Evolutionary conservation across 371 early-diverging fungal species (phyloP), one percentile per base, ranked within the genome.

Genomic region (Mucor ambiguus): DNA sequence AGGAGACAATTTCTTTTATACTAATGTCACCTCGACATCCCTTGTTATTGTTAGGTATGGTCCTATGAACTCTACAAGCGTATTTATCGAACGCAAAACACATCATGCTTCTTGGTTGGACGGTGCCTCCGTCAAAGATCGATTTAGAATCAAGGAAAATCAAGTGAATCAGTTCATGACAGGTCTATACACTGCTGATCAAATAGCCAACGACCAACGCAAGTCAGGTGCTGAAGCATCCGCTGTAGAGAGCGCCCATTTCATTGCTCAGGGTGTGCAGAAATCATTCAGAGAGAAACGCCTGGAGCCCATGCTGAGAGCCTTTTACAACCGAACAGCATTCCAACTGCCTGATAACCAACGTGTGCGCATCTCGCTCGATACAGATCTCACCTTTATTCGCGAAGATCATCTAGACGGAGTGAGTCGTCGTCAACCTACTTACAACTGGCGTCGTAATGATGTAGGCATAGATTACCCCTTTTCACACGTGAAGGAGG

Each of bases 291-390:
- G 79, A 20, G 80, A 88, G 18, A 92, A 92, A 72, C 78, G 86
- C 10, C 79, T 98, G 33, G 77, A 83, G 26, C 99, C 99, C 57
- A 87, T 90, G 24, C 73, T 93, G 55, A 90, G 98, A 54, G 95
- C 96, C 4, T 95, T 95, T 71, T 98, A 99, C 85, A 97, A 96
- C 78, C 89, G 99, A 77, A 96, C 95, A 12, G 98, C 99, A 2
- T 99, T 99, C 87, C 98, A 98, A 76, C 76, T 98, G 22, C 99
- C 99, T 6, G 96, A 95, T 30, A 96, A 95, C 79, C 93, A 96
- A 16, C 85, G 91, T 38, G 95, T 99, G 28, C 89, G 99, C 66
- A 94, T 98, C 58, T 94, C 95, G 11, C 85, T 99, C 14, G 99
- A 99, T 76, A 98, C 97, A 0, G 96, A 99, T 63, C 80, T 99